Base-by-base conservation (phyloP, 495 filamentous ascomycete species). In the Chaetomidium leptoderma region DNA sequence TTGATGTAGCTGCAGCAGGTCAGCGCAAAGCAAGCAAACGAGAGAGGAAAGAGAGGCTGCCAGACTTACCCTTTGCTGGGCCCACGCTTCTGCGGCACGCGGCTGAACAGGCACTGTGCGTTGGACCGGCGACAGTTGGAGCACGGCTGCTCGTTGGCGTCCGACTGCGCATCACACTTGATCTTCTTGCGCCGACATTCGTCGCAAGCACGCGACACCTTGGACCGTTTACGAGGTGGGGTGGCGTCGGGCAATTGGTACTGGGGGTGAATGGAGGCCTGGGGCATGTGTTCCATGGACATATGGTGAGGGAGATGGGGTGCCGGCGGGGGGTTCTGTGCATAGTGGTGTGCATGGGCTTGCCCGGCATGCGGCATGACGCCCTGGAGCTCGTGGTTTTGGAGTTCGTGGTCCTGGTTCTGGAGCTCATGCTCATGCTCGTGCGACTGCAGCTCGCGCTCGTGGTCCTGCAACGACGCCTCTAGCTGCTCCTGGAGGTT, bases 171-270 rank as follows among this genome's bases (percentile, higher is more conserved):
- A 77, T 97, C 92, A 63, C 92, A 97, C 65, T 91, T 89, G 61
- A 97, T 91, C 86, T 97, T 97, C 71, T 97, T 97, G 50, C 92
- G 82, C 48, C 92, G 82, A 66, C 92, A 97, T 66, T 97, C 92
- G 71, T 97, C 92, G 61, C 92, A 97, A 1, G 92, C 92, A 26
- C 92, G 79, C 3, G 92, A 96, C 0, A 95, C 91, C 72, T 97
- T 97, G 0, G 88, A 89, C 57, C 92, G 78, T 68, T 95, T 95
- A 54, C 88, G 76, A 0, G 87, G 87, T 10, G 88, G 84, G 45
- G 83, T 88, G 47, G 75, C 76, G 59, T 89, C 86, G 11, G 49
- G 61, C 57, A 39, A 56, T 43, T 57, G 60, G 51, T 67, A 71
- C 36, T 55, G 60, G 0, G 47, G 30, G 50, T 58, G 63, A 0